phyloP scores from a whole-genome alignment of 192 early-diverging fungal species.

The Dissophora globulifera region DNA sequence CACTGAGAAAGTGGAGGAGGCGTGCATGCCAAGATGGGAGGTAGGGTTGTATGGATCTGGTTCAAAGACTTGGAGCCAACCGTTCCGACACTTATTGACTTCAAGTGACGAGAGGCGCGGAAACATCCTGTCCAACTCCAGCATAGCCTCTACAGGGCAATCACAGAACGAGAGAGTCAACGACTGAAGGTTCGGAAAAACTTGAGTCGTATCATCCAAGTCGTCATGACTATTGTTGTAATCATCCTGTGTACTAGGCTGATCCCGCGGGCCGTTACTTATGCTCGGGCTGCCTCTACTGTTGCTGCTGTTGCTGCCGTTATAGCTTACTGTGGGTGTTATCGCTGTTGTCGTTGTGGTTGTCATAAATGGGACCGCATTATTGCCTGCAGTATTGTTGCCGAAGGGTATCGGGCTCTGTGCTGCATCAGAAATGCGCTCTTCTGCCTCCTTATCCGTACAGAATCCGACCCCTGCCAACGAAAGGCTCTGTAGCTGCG shows the following conservation, averaged over 20 bases:
- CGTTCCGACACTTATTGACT: conserved; percentile 20
- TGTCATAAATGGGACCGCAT: neutral
- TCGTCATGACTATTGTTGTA: neutral
- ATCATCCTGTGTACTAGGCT: neutral
- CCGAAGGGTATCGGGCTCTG: neutral
- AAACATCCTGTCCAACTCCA: conserved; percentile 34
- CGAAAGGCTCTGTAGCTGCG: conserved; percentile 5
- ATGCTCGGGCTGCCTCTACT: neutral
- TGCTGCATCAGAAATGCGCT: neutral
- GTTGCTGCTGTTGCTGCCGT: neutral
- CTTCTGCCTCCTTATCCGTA: neutral
- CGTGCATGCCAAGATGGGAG: conserved; percentile 1
- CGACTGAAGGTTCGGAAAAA: conserved; percentile 15
- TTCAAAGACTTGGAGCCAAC: conserved; percentile 36
- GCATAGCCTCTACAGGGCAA: conserved; percentile 9
- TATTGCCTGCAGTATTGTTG: neutral
- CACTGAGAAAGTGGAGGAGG: neutral
- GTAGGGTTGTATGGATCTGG: conserved; percentile 13
- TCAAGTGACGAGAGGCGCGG: conserved; percentile 21
- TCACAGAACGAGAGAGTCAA: conserved; percentile 19
- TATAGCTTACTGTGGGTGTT: too few relatives aligned
- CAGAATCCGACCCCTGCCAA: conserved; percentile 28
- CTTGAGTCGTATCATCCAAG: neutral
- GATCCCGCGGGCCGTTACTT: neutral
- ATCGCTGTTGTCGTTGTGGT: too few relatives aligned